Percentiles rank a stretch among this genome's conserved stretches.
Evolutionary conservation across 805 yeast genomes (phyloP).

Genomic region (Wickerhamiella siamensis): DNA sequence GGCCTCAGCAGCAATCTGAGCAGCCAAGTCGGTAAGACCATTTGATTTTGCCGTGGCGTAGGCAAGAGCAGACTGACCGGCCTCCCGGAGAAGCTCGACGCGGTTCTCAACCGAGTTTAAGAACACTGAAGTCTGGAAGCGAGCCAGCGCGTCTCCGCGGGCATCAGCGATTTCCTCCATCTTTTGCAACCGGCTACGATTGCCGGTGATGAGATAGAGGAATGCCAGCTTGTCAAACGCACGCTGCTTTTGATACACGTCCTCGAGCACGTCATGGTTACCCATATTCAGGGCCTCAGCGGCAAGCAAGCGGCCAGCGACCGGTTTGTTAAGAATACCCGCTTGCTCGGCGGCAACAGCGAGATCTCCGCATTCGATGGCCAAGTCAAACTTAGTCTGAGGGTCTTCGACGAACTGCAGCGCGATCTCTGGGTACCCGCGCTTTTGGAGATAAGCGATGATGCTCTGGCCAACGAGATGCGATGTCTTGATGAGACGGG

Average conservation of each 20-base stretch:
- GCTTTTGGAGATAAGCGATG: conserved; percentile 83
- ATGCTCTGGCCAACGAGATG: conserved; percentile 95
- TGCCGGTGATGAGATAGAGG: conserved; percentile 76
- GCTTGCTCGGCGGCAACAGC: conserved; percentile 84
- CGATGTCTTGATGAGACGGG: conserved; percentile 74
- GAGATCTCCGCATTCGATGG: conserved; percentile 84
- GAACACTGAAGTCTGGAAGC: conserved; percentile 72
- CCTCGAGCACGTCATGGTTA: conserved; percentile 68
- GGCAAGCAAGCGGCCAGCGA: conserved; percentile 70
- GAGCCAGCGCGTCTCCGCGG: conserved; percentile 65
- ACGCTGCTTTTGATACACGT: conserved; percentile 76
- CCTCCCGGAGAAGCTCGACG: conserved; percentile 54
- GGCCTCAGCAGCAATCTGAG: conserved; percentile 52
- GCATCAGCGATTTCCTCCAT: conserved; percentile 85
- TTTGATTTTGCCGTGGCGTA: conserved; percentile 82
- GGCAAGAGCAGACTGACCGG: conserved; percentile 78
- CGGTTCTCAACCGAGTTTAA: conserved; percentile 62
- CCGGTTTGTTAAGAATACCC: conserved; percentile 47
- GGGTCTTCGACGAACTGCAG: conserved; percentile 93
- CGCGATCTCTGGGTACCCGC: conserved; percentile 96
- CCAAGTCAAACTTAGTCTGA: conserved; percentile 88
- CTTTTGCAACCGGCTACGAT: conserved; percentile 53
- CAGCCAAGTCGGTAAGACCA: conserved; percentile 66
- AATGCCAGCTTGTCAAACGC: conserved; percentile 81
- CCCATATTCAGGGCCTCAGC: conserved; percentile 85